Evolutionary conservation across 2,329 filamentous ascomycete species (phyloP).

Genomic region (Ceratocystis lukuohia): DNA sequence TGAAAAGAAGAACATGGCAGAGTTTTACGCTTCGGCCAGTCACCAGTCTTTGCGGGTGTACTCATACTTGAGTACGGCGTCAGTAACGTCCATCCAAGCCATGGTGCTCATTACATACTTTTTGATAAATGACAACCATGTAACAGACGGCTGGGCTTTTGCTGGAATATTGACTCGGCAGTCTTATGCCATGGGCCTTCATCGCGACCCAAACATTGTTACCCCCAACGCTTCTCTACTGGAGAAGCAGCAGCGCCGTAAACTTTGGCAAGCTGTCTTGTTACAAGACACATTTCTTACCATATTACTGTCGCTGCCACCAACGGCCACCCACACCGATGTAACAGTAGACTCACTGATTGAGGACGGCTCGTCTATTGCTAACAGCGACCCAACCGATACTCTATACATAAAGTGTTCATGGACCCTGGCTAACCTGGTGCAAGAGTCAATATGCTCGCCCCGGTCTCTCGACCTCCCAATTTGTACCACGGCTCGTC

Average conservation of each 20-base stretch:
- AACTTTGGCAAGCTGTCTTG: conserved; percentile 70
- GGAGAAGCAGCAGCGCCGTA: conserved; percentile 66
- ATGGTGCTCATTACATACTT: conserved; percentile 75
- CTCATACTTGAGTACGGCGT: conserved; percentile 63
- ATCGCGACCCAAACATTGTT: conserved; percentile 65
- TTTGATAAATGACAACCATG: conserved; percentile 74
- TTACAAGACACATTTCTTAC: conserved; percentile 73
- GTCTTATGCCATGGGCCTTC: conserved; percentile 68
- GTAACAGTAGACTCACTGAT: conserved; percentile 60
- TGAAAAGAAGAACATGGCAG: conserved; percentile 60
- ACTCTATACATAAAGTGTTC: conserved; percentile 61
- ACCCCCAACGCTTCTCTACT: conserved; percentile 52
- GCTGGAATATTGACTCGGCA: conserved; percentile 64
- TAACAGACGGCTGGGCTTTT: conserved; percentile 71
- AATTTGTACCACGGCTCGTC: conserved; percentile 52
- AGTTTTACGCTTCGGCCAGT: conserved; percentile 68
- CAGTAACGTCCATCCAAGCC: conserved; percentile 58
- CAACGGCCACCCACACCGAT: conserved; percentile 66
- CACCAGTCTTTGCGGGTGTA: conserved; percentile 64
- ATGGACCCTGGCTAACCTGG: conserved; percentile 66
- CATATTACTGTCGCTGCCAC: conserved; percentile 61
- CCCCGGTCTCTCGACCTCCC: conserved; percentile 61
- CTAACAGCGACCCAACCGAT: conserved; percentile 49
- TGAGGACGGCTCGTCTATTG: conserved; percentile 46
- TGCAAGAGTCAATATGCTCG: conserved; percentile 63